phyloP scores from a whole-genome alignment of 2,329 filamentous ascomycete species.

The Aspergillus versicolor region DNA sequence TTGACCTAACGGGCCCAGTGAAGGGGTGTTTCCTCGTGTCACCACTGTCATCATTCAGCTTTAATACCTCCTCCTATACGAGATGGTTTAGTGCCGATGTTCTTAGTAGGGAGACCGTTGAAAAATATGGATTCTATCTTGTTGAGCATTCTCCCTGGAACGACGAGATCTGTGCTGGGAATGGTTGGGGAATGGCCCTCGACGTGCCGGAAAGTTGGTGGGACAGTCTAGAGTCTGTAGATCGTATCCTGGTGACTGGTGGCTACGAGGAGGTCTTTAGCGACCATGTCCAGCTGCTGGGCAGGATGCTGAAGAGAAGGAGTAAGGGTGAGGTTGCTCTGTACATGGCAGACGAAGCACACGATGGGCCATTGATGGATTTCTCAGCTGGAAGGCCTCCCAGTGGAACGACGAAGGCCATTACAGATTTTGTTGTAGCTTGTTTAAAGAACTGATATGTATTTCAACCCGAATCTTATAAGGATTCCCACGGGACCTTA shows the following conservation, averaged over 20 bases:
- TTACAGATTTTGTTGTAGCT: neutral
- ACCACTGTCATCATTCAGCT: conserved; percentile 17
- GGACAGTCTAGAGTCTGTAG: conserved; percentile 12
- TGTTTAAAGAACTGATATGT: neutral
- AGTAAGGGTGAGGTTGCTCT: conserved; percentile 4
- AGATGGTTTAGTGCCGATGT: conserved; percentile 16
- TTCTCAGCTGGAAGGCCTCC: conserved; percentile 15
- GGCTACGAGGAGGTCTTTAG: conserved; percentile 23
- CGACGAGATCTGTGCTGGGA: conserved; percentile 16
- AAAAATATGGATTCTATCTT: conserved; percentile 17
- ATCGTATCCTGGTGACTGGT: conserved; percentile 18
- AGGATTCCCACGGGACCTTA: too few species aligned
- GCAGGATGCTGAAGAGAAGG: conserved; percentile 5
- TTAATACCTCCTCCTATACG: conserved; percentile 14
- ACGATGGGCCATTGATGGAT: conserved; percentile 25
- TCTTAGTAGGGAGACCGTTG: conserved; percentile 7
- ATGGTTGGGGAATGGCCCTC: conserved; percentile 25
- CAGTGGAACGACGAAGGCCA: neutral
- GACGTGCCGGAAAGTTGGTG: conserved; percentile 24
- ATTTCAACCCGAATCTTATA: neutral
- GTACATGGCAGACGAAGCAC: conserved; percentile 20
- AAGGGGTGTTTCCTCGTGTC: conserved; percentile 21
- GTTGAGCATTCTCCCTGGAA: conserved; percentile 20
- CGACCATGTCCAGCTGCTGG: conserved; percentile 20
- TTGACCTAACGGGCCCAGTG: neutral